phyloP scores from a whole-genome alignment of 1,284 basidiomycete species.

The Pascua sp. region DNA sequence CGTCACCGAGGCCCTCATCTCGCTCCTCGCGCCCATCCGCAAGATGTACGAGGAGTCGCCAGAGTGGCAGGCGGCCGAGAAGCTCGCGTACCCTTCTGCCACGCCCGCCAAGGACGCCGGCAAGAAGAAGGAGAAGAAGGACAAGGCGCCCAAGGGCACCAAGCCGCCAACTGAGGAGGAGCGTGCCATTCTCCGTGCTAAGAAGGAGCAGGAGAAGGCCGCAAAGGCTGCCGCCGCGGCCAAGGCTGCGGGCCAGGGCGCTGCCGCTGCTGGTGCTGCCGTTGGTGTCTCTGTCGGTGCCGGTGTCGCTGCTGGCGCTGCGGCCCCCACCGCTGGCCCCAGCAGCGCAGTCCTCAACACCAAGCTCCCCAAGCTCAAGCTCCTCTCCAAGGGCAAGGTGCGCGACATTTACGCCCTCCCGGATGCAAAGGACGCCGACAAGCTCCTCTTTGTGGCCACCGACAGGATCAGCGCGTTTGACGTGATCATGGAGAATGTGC shows the following conservation, averaged over 20 bases:
- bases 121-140: slow-evolving; percentile 27
- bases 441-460: slow-evolving; percentile 86
- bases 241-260: slow-evolving; percentile 23
- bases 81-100: slow-evolving; percentile 70
- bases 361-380: slow-evolving; percentile 53
- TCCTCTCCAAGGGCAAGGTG: slow-evolving; percentile 86
- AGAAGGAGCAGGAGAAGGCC: slow-evolving; percentile 45
- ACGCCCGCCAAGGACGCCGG: slow-evolving; percentile 25
- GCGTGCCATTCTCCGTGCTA: slow-evolving; percentile 35
- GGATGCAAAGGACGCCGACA: slow-evolving; percentile 56
- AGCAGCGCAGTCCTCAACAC: slow-evolving; percentile 34
- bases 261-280: slow-evolving; percentile 13
- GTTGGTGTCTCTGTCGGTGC: slow-evolving; percentile 16
- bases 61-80: slow-evolving; percentile 77
- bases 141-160: slow-evolving; percentile 23
- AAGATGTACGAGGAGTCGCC: slow-evolving; percentile 68
- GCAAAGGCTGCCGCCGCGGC: slow-evolving; percentile 40
- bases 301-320: slow-evolving; percentile 5
- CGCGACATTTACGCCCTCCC: slow-evolving; percentile 78
- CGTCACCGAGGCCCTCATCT: slow-evolving; percentile 72
- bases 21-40: slow-evolving; percentile 78
- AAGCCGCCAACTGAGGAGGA: slow-evolving; percentile 47
- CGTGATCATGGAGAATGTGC: slow-evolving; percentile 74
- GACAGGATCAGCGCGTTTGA: slow-evolving; percentile 97
- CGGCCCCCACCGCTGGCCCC: not conserved